Conservation (phyloP, 2,329 filamentous ascomycete species). For the Dactylonectria estremocensis region DNA sequence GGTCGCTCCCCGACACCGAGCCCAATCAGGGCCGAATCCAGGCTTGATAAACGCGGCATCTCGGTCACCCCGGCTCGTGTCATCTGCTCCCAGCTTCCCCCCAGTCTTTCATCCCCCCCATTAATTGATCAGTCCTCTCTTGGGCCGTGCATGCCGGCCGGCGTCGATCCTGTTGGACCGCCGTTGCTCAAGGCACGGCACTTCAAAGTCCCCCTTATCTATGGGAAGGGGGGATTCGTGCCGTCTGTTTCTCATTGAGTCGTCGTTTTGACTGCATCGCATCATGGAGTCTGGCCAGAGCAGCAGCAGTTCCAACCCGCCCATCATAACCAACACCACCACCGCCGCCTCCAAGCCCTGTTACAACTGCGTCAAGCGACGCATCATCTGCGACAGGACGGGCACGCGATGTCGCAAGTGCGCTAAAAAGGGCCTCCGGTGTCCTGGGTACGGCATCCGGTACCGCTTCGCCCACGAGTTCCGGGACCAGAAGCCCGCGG, state of each 20-base stretch:
- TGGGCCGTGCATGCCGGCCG: background rate
- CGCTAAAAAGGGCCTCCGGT: slow-evolving; percentile 27
- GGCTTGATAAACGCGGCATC: background rate
- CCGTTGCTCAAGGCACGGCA: background rate
- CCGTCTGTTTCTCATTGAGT: background rate
- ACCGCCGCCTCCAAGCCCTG: slow-evolving; percentile 23
- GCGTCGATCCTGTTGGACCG: background rate
- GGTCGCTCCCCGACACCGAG: background rate
- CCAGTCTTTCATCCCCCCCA: too few species aligned
- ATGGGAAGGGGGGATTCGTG: background rate
- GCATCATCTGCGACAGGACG: slow-evolving; percentile 32
- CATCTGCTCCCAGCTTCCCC: background rate
- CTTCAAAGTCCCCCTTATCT: background rate
- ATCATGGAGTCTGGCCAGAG: background rate
- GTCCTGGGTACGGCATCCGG: slow-evolving; percentile 32
- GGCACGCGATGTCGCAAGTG: slow-evolving; percentile 30
- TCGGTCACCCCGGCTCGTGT: background rate
- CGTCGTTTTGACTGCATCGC: background rate
- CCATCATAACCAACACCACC: background rate
- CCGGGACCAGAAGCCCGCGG: slow-evolving; percentile 20
- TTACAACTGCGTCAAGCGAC: slow-evolving; percentile 35
- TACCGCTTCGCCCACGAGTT: slow-evolving; percentile 31
- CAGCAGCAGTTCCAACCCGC: background rate
- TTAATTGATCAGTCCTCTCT: background rate
- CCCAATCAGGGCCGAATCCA: background rate